Conservation (phyloP, 208 protist species). For the Blastocrithidia nonstop region DNA sequence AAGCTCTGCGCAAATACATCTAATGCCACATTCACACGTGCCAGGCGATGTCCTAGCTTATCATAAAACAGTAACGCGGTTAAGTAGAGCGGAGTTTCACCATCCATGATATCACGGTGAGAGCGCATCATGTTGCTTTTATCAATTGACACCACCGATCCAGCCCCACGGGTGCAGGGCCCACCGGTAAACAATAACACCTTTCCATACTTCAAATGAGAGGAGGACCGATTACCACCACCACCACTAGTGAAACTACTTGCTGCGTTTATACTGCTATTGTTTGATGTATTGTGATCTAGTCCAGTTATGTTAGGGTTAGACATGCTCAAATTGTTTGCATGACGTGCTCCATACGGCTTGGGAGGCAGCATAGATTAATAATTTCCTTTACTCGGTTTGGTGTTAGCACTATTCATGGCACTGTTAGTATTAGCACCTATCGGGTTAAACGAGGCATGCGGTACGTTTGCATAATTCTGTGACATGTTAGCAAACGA, state of each 20-base stretch:
- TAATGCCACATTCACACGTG: slow-evolving; percentile 79
- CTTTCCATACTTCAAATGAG: slow-evolving; percentile 13
- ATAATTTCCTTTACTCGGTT: no score
- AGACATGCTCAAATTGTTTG: no score
- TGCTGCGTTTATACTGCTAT: slow-evolving; percentile 3
- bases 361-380: no score
- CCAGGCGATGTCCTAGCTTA: slow-evolving; percentile 71
- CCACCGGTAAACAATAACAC: slow-evolving; percentile 93
- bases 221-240: background rate
- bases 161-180: slow-evolving; percentile 89
- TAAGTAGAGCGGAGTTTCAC: slow-evolving; percentile 54
- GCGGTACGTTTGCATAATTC: no score
- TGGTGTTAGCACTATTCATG: no score
- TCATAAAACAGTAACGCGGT: slow-evolving; percentile 83
- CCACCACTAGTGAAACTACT: background rate
- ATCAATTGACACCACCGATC: slow-evolving; percentile 77
- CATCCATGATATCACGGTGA: slow-evolving; percentile 92
- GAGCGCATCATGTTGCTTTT: slow-evolving; percentile 93
- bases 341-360: no score
- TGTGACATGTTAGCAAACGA: no score
- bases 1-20: slow-evolving; percentile 95
- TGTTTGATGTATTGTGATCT: no score
- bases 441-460: no score
- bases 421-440: no score
- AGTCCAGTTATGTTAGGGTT: no score